phyloP scores from a whole-genome alignment of 805 yeast species.

The Myxozyma melibiosi region DNA sequence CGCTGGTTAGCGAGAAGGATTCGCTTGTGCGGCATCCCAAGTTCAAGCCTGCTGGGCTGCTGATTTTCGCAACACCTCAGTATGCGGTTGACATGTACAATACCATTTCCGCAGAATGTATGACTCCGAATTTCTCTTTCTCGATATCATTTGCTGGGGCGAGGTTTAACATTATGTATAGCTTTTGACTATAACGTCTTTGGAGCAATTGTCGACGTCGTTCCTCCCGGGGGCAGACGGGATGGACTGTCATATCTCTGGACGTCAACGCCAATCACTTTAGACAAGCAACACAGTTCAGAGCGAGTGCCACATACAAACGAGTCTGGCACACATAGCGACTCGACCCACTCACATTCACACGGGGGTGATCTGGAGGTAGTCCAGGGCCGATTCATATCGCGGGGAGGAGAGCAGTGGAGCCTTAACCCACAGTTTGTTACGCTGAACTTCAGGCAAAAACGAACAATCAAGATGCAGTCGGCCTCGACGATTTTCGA shows the following conservation, averaged over 20 bases:
- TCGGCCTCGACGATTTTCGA: conserved; percentile 30
- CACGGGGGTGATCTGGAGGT: background rate
- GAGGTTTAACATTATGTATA: background rate
- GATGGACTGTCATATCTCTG: conserved; percentile 32
- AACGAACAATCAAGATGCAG: conserved; percentile 13
- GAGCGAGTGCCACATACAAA: background rate
- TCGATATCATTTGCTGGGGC: background rate
- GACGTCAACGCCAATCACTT: conserved; percentile 19
- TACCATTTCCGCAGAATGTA: conserved; percentile 19
- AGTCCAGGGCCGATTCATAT: conserved; percentile 22
- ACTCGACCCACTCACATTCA: conserved; percentile 1
- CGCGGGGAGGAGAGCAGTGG: conserved; percentile 31
- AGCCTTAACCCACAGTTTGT: conserved; percentile 9
- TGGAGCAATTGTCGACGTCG: conserved; percentile 28
- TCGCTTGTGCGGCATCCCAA: conserved; percentile 12
- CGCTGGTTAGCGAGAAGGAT: background rate
- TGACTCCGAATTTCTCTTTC: background rate
- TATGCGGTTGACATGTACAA: conserved; percentile 39
- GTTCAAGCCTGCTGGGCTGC: conserved; percentile 27
- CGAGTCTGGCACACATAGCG: too few species aligned
- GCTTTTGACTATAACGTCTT: conserved; percentile 18
- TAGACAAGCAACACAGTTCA: background rate
- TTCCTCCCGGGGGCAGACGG: conserved; percentile 31
- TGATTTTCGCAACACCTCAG: conserved; percentile 43
- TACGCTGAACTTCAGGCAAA: conserved; percentile 13